A percentile compares a stretch with the other conserved stretches of the same genome.
These are phyloP conservation scores for Blechomonas ayalai DNA, from an alignment of 208 protist genomes.

Conservation along the genomic window DNA sequence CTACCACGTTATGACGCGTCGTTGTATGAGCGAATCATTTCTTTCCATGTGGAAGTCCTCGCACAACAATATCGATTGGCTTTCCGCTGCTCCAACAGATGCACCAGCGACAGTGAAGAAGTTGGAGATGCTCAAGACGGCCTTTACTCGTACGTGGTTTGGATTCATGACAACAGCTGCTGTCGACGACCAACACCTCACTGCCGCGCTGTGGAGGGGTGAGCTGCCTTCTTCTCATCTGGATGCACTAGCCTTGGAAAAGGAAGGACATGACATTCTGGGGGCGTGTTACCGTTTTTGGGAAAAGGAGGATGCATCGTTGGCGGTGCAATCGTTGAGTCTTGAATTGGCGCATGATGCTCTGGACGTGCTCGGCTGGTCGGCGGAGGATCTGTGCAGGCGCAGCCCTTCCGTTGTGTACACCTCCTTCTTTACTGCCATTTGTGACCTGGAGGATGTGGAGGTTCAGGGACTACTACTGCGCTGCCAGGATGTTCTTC, in stretches of 20 bases:
- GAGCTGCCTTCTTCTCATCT: neutral
- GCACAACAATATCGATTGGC: no score
- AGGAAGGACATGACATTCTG: slow-evolving; percentile 2
- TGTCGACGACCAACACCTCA: neutral
- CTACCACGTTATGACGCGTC: slow-evolving; percentile 1
- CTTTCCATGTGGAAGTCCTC: no score
- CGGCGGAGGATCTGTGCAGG: slow-evolving; percentile 23
- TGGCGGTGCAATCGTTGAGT: slow-evolving; percentile 1
- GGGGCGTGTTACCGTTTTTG: slow-evolving; percentile 12
- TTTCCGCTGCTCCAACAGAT: slow-evolving; percentile 1
- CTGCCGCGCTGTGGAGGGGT: neutral
- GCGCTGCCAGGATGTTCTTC: slow-evolving; percentile 9
- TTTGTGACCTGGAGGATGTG: slow-evolving; percentile 16
- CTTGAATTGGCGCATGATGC: slow-evolving; percentile 12
- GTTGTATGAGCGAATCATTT: no score
- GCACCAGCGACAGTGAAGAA: no score
- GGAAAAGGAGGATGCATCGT: neutral
- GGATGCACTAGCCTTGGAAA: neutral
- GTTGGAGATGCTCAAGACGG: slow-evolving; percentile 8
- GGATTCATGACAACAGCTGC: neutral
- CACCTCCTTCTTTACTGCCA: slow-evolving; percentile 21
- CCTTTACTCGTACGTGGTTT: slow-evolving; percentile 10
- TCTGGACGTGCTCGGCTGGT: slow-evolving; percentile 20
- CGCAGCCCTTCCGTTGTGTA: slow-evolving; percentile 8
- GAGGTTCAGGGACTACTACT: slow-evolving; percentile 5